Conservation (phyloP, 164 flowering plant species). For the Magnolia sinica region DNA sequence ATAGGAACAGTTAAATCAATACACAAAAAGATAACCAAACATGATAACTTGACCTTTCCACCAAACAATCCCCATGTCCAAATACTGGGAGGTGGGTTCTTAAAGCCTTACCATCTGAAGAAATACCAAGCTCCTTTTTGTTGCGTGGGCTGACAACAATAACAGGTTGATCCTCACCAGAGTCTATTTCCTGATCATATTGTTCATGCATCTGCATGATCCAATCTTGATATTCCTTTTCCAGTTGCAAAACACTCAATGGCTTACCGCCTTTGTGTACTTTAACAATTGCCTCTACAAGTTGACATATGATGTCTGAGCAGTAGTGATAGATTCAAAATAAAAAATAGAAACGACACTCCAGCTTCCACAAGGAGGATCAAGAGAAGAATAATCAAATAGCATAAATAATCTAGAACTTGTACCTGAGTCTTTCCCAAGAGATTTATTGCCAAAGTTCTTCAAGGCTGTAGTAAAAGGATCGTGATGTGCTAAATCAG, state of each 20-base stretch:
- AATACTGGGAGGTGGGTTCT: background rate
- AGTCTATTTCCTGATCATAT: conserved; percentile 52
- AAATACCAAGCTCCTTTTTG: conserved; percentile 41
- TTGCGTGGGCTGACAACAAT: conserved; percentile 35
- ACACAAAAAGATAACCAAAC: background rate
- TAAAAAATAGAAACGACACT: background rate
- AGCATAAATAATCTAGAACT: background rate
- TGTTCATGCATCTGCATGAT: conserved; percentile 49
- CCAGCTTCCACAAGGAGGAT: background rate
- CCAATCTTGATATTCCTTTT: conserved; percentile 58
- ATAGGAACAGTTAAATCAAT: background rate
- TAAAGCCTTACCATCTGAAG: conserved; percentile 47
- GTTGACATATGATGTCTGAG: background rate
- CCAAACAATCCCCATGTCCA: background rate
- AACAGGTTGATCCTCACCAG: conserved; percentile 50
- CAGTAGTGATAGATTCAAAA: background rate
- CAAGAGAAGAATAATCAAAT: background rate
- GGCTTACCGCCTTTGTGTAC: conserved; percentile 31
- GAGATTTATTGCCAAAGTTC: conserved; percentile 45
- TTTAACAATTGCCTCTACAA: conserved; percentile 35
- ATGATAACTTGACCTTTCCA: background rate
- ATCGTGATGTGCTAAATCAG: conserved; percentile 64
- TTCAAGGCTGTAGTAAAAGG: conserved; percentile 56
- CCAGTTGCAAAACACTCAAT: conserved; percentile 33
- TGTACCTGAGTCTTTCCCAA: conserved; percentile 40